phyloP scores from a whole-genome alignment of 805 yeast species.

The Saccharomycopsis sp. region DNA sequence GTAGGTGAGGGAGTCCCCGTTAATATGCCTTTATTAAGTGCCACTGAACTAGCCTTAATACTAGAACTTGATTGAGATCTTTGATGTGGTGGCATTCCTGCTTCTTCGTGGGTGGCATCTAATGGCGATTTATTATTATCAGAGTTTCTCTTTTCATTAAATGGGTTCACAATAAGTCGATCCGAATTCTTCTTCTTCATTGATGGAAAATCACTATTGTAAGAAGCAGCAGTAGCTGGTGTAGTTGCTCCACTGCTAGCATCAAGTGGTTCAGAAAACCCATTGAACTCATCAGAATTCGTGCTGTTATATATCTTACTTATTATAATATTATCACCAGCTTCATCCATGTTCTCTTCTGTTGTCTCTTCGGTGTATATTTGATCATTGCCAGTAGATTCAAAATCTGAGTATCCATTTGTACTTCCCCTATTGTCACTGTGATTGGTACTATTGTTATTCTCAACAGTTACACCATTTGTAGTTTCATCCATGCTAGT shows the following conservation, averaged over 20 bases:
- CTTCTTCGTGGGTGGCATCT: slow-evolving; percentile 9
- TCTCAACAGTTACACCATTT: background rate
- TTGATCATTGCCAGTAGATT: background rate
- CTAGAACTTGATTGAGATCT: slow-evolving; percentile 13
- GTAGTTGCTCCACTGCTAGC: no score
- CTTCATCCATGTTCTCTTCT: background rate
- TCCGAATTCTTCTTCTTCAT: slow-evolving; percentile 8
- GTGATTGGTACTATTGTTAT: background rate
- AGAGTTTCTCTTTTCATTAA: slow-evolving; percentile 16
- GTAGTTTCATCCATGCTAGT: no score
- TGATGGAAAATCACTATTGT: background rate
- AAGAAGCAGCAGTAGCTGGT: no score
- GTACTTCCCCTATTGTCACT: background rate
- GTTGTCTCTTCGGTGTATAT: background rate
- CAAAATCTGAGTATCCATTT: background rate
- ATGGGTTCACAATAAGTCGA: slow-evolving; percentile 10
- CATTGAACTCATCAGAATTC: background rate
- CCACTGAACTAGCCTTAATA: slow-evolving; percentile 4
- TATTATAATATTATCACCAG: background rate
- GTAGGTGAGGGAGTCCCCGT: slow-evolving; percentile 19
- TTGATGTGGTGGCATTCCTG: slow-evolving; percentile 3
- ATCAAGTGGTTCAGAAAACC: no score
- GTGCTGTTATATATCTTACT: background rate
- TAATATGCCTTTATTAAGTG: slow-evolving; percentile 4
- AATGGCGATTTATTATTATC: slow-evolving; percentile 10